Evolutionary conservation across 768 basidiomycete species (phyloP).

Genomic region (Kwoniella bestiolae): DNA sequence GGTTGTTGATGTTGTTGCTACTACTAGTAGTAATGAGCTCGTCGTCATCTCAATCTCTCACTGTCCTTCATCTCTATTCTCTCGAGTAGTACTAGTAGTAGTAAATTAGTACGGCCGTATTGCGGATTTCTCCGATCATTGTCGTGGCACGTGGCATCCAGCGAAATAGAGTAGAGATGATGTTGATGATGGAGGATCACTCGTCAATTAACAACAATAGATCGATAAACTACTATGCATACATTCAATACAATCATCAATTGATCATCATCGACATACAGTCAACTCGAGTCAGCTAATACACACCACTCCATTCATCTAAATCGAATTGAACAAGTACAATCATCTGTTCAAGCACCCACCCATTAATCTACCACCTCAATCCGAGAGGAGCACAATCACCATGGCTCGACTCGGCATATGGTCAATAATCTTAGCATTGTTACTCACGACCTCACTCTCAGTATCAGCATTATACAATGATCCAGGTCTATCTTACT

Average conservation of each 20-base stretch:
- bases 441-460: background rate
- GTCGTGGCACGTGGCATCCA: background rate
- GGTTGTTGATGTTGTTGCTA: background rate
- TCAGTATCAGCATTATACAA: conserved; percentile 39
- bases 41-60: conserved; percentile 6
- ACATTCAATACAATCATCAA: too few species aligned
- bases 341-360: background rate
- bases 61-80: background rate
- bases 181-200: too few species aligned
- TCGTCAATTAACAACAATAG: too few species aligned
- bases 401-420: background rate
- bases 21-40: background rate
- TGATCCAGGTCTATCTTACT: conserved; percentile 53
- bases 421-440: background rate
- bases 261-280: background rate
- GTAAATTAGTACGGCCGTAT: background rate
- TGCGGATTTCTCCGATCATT: background rate
- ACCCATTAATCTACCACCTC: background rate
- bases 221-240: too few species aligned
- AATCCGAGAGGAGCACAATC: too few species aligned
- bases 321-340: background rate
- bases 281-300: too few species aligned
- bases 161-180: background rate
- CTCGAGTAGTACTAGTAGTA: too few species aligned
- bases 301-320: too few species aligned